These are phyloP conservation scores for Ceratocystis eucalypticola DNA, from an alignment of 2,329 filamentous ascomycete genomes.

Conservation along the genomic window DNA sequence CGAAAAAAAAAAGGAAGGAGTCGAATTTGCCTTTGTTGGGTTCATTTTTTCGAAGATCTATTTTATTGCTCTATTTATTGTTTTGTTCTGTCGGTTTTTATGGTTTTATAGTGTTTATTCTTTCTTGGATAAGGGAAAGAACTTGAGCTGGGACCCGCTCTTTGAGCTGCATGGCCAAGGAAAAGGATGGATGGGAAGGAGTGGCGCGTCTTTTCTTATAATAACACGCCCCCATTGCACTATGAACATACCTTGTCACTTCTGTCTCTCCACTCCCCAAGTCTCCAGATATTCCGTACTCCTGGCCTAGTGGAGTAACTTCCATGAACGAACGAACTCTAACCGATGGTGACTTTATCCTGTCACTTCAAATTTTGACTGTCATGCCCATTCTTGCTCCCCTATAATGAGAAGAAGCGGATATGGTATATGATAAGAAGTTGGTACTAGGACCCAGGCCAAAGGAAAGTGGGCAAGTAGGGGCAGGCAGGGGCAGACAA, in stretches of 20 bases:
- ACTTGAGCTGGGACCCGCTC: background rate
- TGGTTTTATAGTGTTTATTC: background rate
- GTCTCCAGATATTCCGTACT: background rate
- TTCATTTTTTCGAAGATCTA: background rate
- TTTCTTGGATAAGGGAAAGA: background rate
- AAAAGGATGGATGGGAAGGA: slow-evolving; percentile 3
- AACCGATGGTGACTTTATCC: background rate
- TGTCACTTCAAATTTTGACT: background rate
- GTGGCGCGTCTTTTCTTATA: background rate
- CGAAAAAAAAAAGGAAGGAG: background rate
- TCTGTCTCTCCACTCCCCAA: too few relatives aligned
- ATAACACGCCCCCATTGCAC: background rate
- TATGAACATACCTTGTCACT: too few relatives aligned
- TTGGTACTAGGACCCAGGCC: too few relatives aligned
- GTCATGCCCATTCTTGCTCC: background rate
- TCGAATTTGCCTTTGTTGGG: background rate
- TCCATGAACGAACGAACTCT: background rate
- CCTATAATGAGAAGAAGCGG: too few relatives aligned
- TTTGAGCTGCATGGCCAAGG: background rate
- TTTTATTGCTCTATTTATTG: background rate
- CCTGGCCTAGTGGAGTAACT: background rate
- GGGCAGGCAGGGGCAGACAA: background rate
- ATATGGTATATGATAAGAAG: too few relatives aligned
- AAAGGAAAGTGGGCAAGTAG: too few relatives aligned
- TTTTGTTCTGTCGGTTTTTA: background rate